Percentiles rank a stretch among this genome's conserved stretches.
These are phyloP conservation scores for Oryza longistaminata DNA, from an alignment of 176 grass and related monocot species.

Conservation along the genomic window DNA sequence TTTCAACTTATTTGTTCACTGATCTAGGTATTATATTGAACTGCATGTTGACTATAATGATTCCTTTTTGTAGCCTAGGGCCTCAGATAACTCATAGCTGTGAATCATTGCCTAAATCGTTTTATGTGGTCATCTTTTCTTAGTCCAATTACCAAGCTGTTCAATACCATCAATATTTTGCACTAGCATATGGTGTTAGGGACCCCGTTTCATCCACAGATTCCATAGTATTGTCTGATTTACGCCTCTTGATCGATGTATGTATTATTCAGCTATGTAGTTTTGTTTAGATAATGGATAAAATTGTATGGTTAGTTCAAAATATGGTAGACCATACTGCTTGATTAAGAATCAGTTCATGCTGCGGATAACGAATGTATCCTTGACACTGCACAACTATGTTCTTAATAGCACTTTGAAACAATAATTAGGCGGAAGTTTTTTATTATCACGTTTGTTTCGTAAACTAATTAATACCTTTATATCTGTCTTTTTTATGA, in stretches of 20 bases:
- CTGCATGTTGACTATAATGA: neutral
- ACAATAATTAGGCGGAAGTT: neutral
- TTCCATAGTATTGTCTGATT: neutral
- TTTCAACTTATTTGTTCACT: neutral
- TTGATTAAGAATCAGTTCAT: neutral
- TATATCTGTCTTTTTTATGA: neutral
- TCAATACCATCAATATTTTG: neutral
- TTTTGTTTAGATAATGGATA: too few species aligned
- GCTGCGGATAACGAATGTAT: neutral
- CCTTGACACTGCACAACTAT: neutral
- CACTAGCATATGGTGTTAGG: neutral
- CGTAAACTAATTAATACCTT: neutral
- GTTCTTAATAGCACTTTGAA: neutral
- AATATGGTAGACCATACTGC: constrained; percentile 2
- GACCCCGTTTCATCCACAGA: neutral
- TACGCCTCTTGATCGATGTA: neutral
- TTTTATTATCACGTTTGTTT: constrained; percentile 2
- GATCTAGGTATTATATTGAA: neutral
- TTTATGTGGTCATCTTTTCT: neutral
- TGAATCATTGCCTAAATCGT: neutral
- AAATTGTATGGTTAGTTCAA: neutral
- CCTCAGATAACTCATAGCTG: neutral
- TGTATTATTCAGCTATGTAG: neutral
- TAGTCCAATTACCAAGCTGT: neutral
- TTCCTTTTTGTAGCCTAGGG: neutral